These are phyloP conservation scores for Solanum bulbocastanum DNA, from an alignment of 257 asterid species.

Conservation along the genomic window DNA sequence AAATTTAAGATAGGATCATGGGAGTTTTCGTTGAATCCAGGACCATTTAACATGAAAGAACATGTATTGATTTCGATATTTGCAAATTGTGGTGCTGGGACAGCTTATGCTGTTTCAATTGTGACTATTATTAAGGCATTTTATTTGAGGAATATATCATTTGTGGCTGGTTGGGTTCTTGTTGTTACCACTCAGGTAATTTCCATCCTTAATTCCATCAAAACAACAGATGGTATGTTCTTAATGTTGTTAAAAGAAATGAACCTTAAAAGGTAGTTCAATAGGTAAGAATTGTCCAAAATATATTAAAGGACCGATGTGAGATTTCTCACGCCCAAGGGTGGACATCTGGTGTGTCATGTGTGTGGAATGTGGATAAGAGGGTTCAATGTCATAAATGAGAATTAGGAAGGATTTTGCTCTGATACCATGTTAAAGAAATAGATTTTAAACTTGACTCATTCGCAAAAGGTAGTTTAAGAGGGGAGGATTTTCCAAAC, in stretches of 20 bases:
- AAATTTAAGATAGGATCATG: neutral
- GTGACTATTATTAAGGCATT: constrained; percentile 1
- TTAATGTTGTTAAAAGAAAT: neutral
- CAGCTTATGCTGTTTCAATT: constrained; percentile 5
- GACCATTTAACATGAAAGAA: constrained; percentile 2
- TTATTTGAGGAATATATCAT: neutral
- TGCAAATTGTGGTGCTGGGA: neutral
- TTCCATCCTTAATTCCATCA: neutral
- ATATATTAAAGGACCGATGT: neutral
- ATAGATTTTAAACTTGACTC: neutral
- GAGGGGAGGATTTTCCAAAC: neutral
- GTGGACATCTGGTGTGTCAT: neutral
- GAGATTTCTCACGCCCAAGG: neutral
- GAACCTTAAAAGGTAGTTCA: neutral
- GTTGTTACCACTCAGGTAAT: neutral
- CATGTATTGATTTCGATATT: neutral
- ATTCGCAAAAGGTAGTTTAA: rapidly evolving
- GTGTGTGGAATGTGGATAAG: neutral
- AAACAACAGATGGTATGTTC: neutral
- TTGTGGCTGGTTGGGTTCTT: constrained; percentile 3
- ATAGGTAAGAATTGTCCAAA: neutral
- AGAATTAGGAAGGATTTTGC: neutral
- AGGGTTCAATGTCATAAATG: neutral
- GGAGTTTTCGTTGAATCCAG: neutral
- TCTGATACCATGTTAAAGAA: neutral